Base-by-base conservation (phyloP, 2,329 filamentous ascomycete genomes). In the Drechslerella stenobrocha region DNA sequence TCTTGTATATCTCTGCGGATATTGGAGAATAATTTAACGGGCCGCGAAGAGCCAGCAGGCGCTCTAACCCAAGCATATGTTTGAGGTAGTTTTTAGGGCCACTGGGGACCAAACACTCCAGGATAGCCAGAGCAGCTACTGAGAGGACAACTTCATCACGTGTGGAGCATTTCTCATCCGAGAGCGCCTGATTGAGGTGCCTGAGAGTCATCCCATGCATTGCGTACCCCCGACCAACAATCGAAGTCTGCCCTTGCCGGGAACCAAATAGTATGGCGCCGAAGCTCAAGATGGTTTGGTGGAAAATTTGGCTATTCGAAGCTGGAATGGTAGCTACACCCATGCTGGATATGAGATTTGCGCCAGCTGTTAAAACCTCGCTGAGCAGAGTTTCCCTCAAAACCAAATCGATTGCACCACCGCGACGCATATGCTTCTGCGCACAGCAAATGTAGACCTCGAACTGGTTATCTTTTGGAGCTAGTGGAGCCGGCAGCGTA, bases 1-100 rank as follows among this genome's bases (percentile, higher is more conserved):
- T 70, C 40, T 70, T 73, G 45, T 74, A 74, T 15, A 74, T 26
- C 20, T 70, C 59, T 9, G 66, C 42, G 5, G 71, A 72, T 34
- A 69, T 50, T 2, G 42, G 37, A 1, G 73, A 72, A 20, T 50
- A 64, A 20, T 50, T 51, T 2, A 22, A 52, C 1, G 71, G 72
- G 8, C 69, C 70, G 20, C 74, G 73, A 11, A 75, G 70, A 24
- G 69, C 71, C 5, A 75, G 60, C 3, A 75, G 52, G 28, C 58
- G 63, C 45, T 75, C 74, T 3, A 75, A 47, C 4, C 74, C 74
- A 34, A 61, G 42, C 70, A 75, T 74, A 47, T 75, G 74, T 24
- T 74, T 73, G 15, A 74, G 22, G 58, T 72, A 73, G 23, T 71
- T 63, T 13, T 66, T 65, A 1, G 71, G 65, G 0, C 73, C 73